Percentiles rank a stretch among this genome's conserved stretches.
phyloP scores from a whole-genome alignment of 1,139 yeast genomes.

The Casaregolazyma lundiana region DNA sequence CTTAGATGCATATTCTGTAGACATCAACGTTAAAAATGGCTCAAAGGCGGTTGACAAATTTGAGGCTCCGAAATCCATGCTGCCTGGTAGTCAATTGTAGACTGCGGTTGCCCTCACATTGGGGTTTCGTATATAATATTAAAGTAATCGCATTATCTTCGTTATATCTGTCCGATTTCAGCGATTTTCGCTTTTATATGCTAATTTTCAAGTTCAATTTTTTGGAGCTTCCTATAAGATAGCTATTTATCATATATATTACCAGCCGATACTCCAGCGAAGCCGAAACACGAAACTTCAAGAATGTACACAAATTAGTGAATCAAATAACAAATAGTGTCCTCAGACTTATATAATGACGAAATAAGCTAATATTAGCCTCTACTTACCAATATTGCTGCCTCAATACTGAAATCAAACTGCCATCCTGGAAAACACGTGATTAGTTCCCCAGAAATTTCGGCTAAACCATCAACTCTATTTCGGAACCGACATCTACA shows the following conservation, averaged over 20 bases:
- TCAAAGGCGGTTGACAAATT: background rate
- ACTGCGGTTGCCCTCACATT: too few species aligned
- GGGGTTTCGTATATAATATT: too few species aligned
- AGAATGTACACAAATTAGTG: too few species aligned
- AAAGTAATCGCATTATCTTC: too few species aligned
- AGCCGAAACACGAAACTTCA: background rate
- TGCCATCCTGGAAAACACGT: too few species aligned
- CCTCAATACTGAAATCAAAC: too few species aligned
- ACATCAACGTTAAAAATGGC: background rate
- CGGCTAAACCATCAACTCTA: background rate
- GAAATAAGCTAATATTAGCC: too few species aligned
- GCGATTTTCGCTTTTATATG: too few species aligned
- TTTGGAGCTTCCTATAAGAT: background rate
- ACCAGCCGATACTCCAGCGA: background rate
- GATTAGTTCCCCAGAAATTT: background rate
- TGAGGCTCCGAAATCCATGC: background rate
- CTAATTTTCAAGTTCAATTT: too few species aligned
- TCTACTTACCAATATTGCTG: background rate
- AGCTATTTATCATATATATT: background rate
- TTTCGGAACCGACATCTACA: background rate
- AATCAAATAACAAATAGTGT: too few species aligned
- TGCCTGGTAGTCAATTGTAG: background rate
- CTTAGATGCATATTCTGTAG: constrained; percentile 15
- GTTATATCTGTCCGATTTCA: too few species aligned
- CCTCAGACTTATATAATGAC: too few species aligned